A percentile compares a stretch with the other conserved stretches of the same genome.
These are phyloP conservation scores for Ananas comosus DNA, from an alignment of 176 grass and related monocot genomes.

Conservation along the genomic window DNA sequence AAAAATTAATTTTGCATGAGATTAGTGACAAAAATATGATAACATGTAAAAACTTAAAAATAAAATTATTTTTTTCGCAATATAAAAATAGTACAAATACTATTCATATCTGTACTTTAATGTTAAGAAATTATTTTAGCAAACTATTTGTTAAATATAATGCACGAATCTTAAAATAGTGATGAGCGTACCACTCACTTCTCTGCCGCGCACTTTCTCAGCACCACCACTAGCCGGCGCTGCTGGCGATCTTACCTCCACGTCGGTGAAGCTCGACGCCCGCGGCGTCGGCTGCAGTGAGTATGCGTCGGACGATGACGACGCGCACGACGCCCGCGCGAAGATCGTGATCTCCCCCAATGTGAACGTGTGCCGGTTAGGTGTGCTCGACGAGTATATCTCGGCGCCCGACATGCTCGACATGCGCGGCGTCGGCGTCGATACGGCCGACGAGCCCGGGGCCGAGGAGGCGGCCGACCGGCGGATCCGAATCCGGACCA, in stretches of 20 bases:
- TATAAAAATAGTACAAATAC: too few relatives aligned
- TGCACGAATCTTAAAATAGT: too few relatives aligned
- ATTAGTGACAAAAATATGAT: too few relatives aligned
- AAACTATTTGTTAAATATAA: too few relatives aligned
- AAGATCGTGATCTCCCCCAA: background rate
- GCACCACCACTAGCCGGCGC: background rate
- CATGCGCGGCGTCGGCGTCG: constrained; percentile 16
- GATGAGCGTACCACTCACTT: too few relatives aligned
- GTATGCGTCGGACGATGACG: constrained; percentile 14
- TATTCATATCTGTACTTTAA: too few relatives aligned
- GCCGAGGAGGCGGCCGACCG: constrained; percentile 2
- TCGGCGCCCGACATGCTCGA: constrained; percentile 16
- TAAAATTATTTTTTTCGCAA: too few relatives aligned
- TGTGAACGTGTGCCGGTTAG: background rate
- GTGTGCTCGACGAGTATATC: constrained; percentile 20
- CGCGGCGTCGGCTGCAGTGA: constrained; percentile 22
- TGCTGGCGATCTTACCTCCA: constrained; percentile 8
- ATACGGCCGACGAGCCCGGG: background rate
- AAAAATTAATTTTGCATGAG: too few relatives aligned
- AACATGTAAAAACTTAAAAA: too few relatives aligned
- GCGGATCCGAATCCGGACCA: constrained; percentile 13
- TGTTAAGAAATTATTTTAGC: too few relatives aligned
- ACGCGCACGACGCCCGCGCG: constrained; percentile 6
- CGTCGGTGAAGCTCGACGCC: constrained; percentile 17
- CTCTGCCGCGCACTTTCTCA: background rate